phyloP scores from a whole-genome alignment of 2,329 filamentous ascomycete species.

The Penicillium expansum region DNA sequence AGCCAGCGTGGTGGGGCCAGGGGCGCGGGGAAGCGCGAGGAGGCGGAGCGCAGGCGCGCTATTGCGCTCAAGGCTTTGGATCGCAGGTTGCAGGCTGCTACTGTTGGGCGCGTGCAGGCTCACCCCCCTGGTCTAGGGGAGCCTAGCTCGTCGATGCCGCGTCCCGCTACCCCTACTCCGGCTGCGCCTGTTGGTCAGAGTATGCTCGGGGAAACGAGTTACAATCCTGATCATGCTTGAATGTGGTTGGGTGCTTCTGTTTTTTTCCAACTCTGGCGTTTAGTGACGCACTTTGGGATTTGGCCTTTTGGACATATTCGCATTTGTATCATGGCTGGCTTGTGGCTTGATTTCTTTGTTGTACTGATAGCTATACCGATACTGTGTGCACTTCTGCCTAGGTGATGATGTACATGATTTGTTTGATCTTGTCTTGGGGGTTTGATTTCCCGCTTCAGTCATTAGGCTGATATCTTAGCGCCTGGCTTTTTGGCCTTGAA shows the following conservation, averaged over 20 bases:
- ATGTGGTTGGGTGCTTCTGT: not conserved
- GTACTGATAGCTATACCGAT: not conserved
- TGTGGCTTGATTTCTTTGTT: not conserved
- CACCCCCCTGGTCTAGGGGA: slow-evolving; percentile 31
- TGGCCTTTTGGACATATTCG: slow-evolving; percentile 4
- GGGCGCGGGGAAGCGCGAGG: slow-evolving; percentile 71
- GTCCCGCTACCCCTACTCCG: slow-evolving; percentile 53
- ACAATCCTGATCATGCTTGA: slow-evolving; percentile 60
- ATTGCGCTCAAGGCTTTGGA: slow-evolving; percentile 89
- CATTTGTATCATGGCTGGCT: slow-evolving; percentile 1
- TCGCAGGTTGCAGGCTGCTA: slow-evolving; percentile 84
- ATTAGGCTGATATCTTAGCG: not conserved
- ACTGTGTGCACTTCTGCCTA: slow-evolving; percentile 2
- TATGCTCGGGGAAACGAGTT: slow-evolving; percentile 68
- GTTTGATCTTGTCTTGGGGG: not conserved
- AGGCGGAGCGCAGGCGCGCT: slow-evolving; percentile 85
- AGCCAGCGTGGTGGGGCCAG: slow-evolving; percentile 39
- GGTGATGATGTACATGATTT: slow-evolving; percentile 8
- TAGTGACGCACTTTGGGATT: not conserved
- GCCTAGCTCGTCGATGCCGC: slow-evolving; percentile 25
- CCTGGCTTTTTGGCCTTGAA: slow-evolving; percentile 1
- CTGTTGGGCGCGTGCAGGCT: slow-evolving; percentile 52
- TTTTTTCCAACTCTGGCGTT: not conserved
- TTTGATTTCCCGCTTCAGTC: not conserved
- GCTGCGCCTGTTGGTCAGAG: slow-evolving; percentile 53